Base-by-base conservation (phyloP, 768 basidiomycete genomes). In the Thelephora aurantiotincta region DNA sequence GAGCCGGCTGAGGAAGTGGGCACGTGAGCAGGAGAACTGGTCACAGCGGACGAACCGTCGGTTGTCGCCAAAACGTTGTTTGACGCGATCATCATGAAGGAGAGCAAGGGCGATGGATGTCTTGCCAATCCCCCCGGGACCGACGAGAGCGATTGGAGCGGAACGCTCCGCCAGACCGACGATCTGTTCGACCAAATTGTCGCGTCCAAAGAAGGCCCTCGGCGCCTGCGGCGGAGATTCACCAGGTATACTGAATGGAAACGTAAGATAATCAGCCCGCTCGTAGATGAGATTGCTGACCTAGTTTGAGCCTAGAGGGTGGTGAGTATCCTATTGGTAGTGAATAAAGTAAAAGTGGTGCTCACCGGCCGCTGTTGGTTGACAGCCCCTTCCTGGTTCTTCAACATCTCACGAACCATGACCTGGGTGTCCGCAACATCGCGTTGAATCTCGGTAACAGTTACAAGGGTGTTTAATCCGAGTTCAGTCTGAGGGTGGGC, bases 121-220 rank as follows among this genome's bases (percentile, higher is more conserved):
- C 44, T 51, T 51, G 41, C 50, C 50, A 26, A 51, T 51, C 12
- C 50, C 50, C 5, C 50, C 50, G 35, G 43, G 18, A 11, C 49
- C 49, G 35, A 50, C 18, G 44, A 50, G 38, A 41, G 38, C 38
- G 38, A 41, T 22, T 18, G 16, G 38, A 18, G 16, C 14, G 38
- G 11, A 14, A 9, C 16, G 2, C 2, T 9, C 22, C 12, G 22
- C 9, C 7, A 41, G 22, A 22, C 7, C 22, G 38, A 41, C 14
- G 18, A 22, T 41, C 18, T 16, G 7, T 14, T 41, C 18, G 16
- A 41, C 14, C 16, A 41, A 4, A 6, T 41, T 14, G 7, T 41
- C 38, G 16, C 38, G 16, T 22, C 38, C 38, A 4, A 41, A 41
- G 14, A 7, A 41, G 18, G 22, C 7, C 22, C 38, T 41, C 16